Evolutionary conservation across 768 basidiomycete genomes (phyloP), one percentile per base, ranked within the genome.

Genomic region (Mycena albidolilacea): DNA sequence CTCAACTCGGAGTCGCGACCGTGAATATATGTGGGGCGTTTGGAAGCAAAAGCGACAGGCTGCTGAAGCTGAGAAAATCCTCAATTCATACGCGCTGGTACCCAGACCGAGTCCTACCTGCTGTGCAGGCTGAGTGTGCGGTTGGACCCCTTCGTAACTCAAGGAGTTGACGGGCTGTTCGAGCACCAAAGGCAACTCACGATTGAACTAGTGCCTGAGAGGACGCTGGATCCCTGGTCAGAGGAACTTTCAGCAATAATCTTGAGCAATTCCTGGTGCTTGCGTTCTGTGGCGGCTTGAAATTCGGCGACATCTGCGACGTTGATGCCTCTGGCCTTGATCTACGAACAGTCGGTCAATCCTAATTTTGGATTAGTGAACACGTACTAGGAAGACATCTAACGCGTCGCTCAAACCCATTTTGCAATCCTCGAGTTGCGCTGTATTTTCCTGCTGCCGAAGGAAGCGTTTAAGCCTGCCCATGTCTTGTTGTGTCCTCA

Each of bases 1-100:
- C 21, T 8, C 38, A 69, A n/a, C 60, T 69, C 67, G 4, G 67
- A 61, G 17, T 69, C 46, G 12, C 67, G 60, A 10, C 67, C 67
- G 39, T 69, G 67, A 23, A 69, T 55, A 69, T 62, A 9, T 69
- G 67, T 6, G 67, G 67, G 4, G 58, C 30, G 23, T 41, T 44
- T 35, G 64, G 64, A 11, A 65, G 52, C 21, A 54, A 14, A 21
- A 65, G 41, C 50, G 64, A 65, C 21, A 46, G 9, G 17, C 41
- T 59, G 23, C 65, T 67, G 44, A 44, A 58, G 55, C 65, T 67
- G 17, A 3, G 1, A 19, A 52, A n/a, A 21, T 23, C 46, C 12
- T 48, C 46, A 21, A 1, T 52, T 21, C n/a, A 23, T 30, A 10
- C 50, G 7, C 14, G 7, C 50, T 21, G 19, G 7, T 48, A 15